Evolutionary conservation across 164 flowering plant species (phyloP).

Genomic region (Nymphaea thermarum): DNA sequence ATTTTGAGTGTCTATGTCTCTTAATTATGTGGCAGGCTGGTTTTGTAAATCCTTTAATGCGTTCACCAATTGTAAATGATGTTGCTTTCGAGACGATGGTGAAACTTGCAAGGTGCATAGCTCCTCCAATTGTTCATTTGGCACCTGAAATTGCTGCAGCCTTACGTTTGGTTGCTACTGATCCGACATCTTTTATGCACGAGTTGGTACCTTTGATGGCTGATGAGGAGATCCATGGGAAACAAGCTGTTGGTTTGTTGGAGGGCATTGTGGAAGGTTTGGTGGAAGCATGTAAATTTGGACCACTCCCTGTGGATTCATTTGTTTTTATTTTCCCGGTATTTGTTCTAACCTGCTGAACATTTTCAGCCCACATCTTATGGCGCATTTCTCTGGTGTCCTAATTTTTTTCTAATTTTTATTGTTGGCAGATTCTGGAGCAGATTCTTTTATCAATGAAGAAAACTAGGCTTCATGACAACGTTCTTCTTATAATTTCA

Average conservation of each 20-base stretch:
- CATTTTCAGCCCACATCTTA: neutral
- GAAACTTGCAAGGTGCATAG: slow-evolving; percentile 73
- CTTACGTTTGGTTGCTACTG: slow-evolving; percentile 55
- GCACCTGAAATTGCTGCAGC: slow-evolving; percentile 94
- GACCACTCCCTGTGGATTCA: slow-evolving; percentile 93
- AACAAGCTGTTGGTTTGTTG: slow-evolving; percentile 52
- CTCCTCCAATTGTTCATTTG: slow-evolving; percentile 80
- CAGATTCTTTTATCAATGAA: slow-evolving; percentile 64
- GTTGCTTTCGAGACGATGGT: slow-evolving; percentile 83
- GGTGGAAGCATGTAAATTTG: slow-evolving; percentile 64
- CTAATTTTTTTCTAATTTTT: slow-evolving; percentile 1
- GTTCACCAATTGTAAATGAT: slow-evolving; percentile 75
- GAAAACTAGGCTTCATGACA: slow-evolving; percentile 87
- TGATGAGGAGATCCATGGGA: slow-evolving; percentile 31
- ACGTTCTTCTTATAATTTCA: slow-evolving; percentile 69
- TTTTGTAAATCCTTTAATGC: slow-evolving; percentile 67
- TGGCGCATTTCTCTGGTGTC: neutral
- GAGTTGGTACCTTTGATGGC: slow-evolving; percentile 40
- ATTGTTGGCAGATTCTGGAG: slow-evolving; percentile 69
- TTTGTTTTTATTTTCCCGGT: slow-evolving; percentile 90
- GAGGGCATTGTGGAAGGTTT: slow-evolving; percentile 60
- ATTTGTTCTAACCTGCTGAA: slow-evolving; percentile 7
- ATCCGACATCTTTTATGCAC: slow-evolving; percentile 30
- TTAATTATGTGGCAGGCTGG: slow-evolving; percentile 37
- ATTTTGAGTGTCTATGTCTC: no score